phyloP scores from a whole-genome alignment of 495 filamentous ascomycete genomes.

The Penicillium salamii region DNA sequence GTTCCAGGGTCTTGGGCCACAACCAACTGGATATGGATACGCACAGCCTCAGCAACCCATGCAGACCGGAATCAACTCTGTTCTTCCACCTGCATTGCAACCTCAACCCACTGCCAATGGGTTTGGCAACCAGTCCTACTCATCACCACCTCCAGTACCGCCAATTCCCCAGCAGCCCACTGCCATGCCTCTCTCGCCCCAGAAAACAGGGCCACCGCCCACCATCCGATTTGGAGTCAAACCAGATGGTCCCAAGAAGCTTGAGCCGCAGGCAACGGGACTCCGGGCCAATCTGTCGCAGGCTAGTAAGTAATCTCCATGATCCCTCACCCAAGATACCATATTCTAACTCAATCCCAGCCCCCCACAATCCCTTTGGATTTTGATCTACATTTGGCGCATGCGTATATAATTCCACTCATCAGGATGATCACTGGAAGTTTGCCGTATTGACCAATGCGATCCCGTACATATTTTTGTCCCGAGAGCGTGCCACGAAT shows the following conservation, averaged over 20 bases:
- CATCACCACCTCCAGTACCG: conserved; percentile 37
- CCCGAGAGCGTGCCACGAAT: conserved; percentile 14
- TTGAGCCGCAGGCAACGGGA: conserved; percentile 87
- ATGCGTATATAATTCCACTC: conserved; percentile 19
- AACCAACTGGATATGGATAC: conserved; percentile 64
- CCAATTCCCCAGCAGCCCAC: conserved; percentile 51
- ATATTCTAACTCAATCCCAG: conserved; percentile 40
- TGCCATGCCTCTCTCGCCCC: conserved; percentile 64
- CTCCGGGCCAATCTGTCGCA: conserved; percentile 82
- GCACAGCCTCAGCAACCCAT: conserved; percentile 49
- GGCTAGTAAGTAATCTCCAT: conserved; percentile 71
- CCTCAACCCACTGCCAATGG: conserved; percentile 58
- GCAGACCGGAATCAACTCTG: conserved; percentile 46
- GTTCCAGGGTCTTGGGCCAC: conserved; percentile 60
- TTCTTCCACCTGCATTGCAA: conserved; percentile 42
- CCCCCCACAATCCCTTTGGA: conserved; percentile 88
- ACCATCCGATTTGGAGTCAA: conserved; percentile 84
- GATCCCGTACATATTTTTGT: conserved; percentile 22
- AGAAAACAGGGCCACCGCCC: conserved; percentile 92
- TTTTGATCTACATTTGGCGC: conserved; percentile 53
- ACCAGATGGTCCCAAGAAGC: conserved; percentile 62
- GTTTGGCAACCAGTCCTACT: conserved; percentile 44
- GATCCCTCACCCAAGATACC: conserved; percentile 20
- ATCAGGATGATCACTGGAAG: not conserved
- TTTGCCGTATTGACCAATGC: conserved; percentile 11